These are phyloP conservation scores for Penicillium sp. DNA, from an alignment of 2,329 filamentous ascomycete species.

Conservation along the genomic window DNA sequence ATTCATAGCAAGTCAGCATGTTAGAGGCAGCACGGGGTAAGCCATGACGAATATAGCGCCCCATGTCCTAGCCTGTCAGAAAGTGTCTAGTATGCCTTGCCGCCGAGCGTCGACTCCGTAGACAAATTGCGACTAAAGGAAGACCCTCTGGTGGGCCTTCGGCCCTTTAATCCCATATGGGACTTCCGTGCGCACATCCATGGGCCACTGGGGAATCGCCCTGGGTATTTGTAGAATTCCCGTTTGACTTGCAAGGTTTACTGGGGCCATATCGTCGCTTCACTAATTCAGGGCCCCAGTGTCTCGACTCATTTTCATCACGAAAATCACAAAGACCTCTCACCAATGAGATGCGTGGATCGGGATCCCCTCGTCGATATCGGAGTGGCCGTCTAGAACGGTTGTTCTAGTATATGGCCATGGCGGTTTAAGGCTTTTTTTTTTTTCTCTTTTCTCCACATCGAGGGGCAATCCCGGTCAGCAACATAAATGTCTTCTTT, in stretches of 20 bases:
- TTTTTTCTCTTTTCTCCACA: slow-evolving; percentile 16
- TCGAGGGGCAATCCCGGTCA: slow-evolving; percentile 18
- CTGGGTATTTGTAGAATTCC: slow-evolving; percentile 17
- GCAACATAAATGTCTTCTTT: slow-evolving; percentile 17
- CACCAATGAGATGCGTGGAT: slow-evolving; percentile 26
- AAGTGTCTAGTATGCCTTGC: slow-evolving; percentile 7
- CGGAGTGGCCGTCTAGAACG: slow-evolving; percentile 26
- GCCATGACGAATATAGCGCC: slow-evolving; percentile 7
- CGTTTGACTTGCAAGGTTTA: slow-evolving; percentile 9
- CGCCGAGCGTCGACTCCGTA: slow-evolving; percentile 17
- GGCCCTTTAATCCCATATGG: slow-evolving; percentile 6
- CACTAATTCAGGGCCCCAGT: slow-evolving; percentile 7
- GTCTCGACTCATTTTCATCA: slow-evolving; percentile 22
- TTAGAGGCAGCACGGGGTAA: slow-evolving; percentile 1
- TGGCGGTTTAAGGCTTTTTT: slow-evolving; percentile 9
- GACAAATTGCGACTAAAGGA: slow-evolving; percentile 5
- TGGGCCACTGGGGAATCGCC: slow-evolving; percentile 1
- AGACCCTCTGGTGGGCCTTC: slow-evolving; percentile 11
- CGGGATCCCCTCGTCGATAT: neutral
- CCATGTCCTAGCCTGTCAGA: slow-evolving; percentile 14
- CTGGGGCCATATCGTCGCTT: slow-evolving; percentile 12
- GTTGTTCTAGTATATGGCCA: slow-evolving; percentile 21
- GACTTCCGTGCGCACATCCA: slow-evolving; percentile 19
- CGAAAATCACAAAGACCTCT: slow-evolving; percentile 17
- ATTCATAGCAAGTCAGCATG: neutral